A percentile compares a stretch with the other conserved stretches of the same genome.
Conservation (phyloP, 148 eudicot genomes). For the Arbutus unedo region DNA sequence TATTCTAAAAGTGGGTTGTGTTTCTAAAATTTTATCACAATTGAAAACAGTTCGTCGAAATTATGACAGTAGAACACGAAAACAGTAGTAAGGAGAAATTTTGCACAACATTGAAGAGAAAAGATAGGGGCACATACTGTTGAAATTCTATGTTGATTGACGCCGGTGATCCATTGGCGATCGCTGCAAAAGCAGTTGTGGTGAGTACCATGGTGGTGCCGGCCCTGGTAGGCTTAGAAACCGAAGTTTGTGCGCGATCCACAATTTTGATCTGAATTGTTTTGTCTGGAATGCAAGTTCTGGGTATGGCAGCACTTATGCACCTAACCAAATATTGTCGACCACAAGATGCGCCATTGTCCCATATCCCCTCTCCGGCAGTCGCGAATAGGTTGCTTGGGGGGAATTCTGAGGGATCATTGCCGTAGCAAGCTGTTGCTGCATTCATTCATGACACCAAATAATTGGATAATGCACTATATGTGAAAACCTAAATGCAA, state of each 20-base stretch:
- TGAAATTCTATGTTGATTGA: slow-evolving; percentile 29
- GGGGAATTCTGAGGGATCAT: slow-evolving; percentile 37
- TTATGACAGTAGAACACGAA: background rate
- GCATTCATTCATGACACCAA: background rate
- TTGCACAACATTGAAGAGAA: background rate
- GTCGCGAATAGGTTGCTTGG: slow-evolving; percentile 56
- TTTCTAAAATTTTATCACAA: background rate
- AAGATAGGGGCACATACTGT: background rate
- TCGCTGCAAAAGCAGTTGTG: slow-evolving; percentile 30
- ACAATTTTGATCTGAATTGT: slow-evolving; percentile 18
- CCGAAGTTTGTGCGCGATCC: slow-evolving; percentile 11
- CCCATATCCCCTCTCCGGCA: slow-evolving; percentile 67
- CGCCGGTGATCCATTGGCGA: slow-evolving; percentile 27
- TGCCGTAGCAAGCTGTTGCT: background rate
- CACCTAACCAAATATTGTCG: slow-evolving; percentile 54
- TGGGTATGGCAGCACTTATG: slow-evolving; percentile 36
- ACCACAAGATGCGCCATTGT: slow-evolving; percentile 72
- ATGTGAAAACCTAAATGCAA: background rate
- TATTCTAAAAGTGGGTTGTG: background rate
- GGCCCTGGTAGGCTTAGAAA: slow-evolving; percentile 28
- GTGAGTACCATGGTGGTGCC: slow-evolving; percentile 47
- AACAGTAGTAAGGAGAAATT: background rate
- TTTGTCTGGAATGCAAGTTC: slow-evolving; percentile 30
- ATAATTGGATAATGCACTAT: background rate
- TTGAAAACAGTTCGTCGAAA: background rate